Base-by-base conservation (phyloP, 495 filamentous ascomycete species). In the Cudoniella acicularis region DNA sequence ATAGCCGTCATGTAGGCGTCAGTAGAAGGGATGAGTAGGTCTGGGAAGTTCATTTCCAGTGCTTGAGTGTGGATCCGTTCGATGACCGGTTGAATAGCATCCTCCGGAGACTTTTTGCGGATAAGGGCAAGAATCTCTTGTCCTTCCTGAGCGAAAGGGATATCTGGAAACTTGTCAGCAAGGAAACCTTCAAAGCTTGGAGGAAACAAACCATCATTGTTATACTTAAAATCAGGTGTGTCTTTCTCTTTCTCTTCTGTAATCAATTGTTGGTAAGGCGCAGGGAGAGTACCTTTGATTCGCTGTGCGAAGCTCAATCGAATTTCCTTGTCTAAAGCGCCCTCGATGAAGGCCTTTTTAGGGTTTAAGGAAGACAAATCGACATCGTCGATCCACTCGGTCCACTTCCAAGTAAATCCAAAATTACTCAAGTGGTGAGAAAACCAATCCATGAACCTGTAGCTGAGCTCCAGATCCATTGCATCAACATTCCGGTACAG, bases 391-490 rank as follows among this genome's bases (percentile, higher is more conserved):
- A 88, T 82, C 94, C 94, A 99, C 75, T 99, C 94, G 18, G 87
- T 87, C 94, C 94, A 99, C 74, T 98, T 98, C 94, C 94, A 99
- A 2, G 95, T 94, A 66, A 98, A 99, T 41, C 96, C 94, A 66
- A 98, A 99, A 74, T 99, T 99, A 72, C 91, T 96, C 64, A 99
- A 70, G 75, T 99, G 94, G 67, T 99, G 95, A 13, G 92, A 81
- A 66, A 99, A 99, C 94, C 94, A 99, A 70, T 98, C 94, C 67
- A 95, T 77, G 73, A 97, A 98, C 16, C 94, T 85, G 70, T 89
- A 86, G 57, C 75, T 80, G 40, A 99, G 74, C 73, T 99, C 95
- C 42, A 95, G 71, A 65, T 99, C 94, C 75, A 98, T 85, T 2
- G 79, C 78, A 60, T 91, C 86, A 6, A 90, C 70, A 60, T 85